A percentile compares a stretch with the other conserved stretches of the same genome.
phyloP scores from a whole-genome alignment of 1,284 basidiomycete genomes.

The Ceratobasidium sp. region DNA sequence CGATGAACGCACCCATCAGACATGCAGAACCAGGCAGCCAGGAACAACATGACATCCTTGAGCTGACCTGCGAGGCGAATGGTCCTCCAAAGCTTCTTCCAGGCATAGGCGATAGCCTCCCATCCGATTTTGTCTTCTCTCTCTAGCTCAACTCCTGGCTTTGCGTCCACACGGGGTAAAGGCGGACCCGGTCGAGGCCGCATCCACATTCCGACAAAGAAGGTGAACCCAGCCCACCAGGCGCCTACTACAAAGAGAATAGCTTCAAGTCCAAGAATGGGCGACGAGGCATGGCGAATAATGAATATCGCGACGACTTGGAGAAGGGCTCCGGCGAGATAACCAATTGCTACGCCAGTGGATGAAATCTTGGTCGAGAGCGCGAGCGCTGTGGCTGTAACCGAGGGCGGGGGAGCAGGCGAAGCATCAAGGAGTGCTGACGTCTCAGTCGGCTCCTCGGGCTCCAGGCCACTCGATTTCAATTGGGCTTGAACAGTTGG shows the following conservation, averaged over 20 bases:
- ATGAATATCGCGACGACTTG: conserved; percentile 36
- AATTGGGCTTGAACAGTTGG: conserved; percentile 52
- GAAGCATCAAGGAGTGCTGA: conserved; percentile 42
- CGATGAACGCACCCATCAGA: conserved; percentile 70
- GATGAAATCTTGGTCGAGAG: conserved; percentile 64
- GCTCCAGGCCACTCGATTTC: conserved; percentile 39
- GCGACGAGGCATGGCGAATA: conserved; percentile 26
- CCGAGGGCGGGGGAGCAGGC: conserved; percentile 26
- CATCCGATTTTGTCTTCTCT: conserved; percentile 35
- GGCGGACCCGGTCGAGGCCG: conserved; percentile 52
- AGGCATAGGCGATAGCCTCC: conserved; percentile 65
- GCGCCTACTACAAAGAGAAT: conserved; percentile 54
- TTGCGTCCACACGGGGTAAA: conserved; percentile 16
- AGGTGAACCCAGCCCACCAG: conserved; percentile 83
- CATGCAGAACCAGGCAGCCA: conserved; percentile 89
- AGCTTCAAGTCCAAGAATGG: conserved; percentile 20
- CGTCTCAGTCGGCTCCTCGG: conserved; percentile 42
- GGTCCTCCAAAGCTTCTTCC: conserved; percentile 66
- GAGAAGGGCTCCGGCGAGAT: conserved; percentile 55
- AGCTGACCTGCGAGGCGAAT: conserved; percentile 55
- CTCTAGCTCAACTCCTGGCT: conserved; percentile 35
- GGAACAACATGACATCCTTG: conserved; percentile 84
- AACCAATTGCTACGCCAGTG: conserved; percentile 82
- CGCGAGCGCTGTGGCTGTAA: conserved; percentile 39
- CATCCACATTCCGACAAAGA: conserved; percentile 77